phyloP scores from a whole-genome alignment of 1,284 basidiomycete genomes.

The Cerioporus squamosus region DNA sequence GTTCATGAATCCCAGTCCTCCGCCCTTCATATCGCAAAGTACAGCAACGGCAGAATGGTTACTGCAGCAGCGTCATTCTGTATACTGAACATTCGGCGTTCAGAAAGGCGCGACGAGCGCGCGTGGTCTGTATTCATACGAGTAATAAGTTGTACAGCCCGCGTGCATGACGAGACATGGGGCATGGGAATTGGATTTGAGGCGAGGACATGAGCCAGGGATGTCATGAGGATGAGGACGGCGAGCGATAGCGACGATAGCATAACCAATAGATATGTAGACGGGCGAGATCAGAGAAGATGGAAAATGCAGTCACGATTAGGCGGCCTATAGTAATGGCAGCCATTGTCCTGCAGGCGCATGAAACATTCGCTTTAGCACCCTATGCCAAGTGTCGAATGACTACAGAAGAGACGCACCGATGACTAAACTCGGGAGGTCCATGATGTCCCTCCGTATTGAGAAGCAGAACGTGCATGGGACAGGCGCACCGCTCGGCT shows the following conservation, averaged over 20 bases:
- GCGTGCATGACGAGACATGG: no score
- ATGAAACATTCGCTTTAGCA: background rate
- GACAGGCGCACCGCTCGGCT: constrained; percentile 81
- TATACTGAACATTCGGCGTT: no score
- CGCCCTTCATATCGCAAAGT: no score
- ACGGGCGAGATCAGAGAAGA: background rate
- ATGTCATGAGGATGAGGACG: background rate
- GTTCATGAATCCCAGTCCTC: no score
- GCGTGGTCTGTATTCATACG: no score
- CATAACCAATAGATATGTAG: constrained; percentile 1
- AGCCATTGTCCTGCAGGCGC: constrained; percentile 69
- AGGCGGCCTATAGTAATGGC: constrained; percentile 57
- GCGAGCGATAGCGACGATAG: constrained; percentile 7
- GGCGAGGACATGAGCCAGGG: no score
- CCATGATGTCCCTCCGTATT: constrained; percentile 89
- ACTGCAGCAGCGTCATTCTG: no score
- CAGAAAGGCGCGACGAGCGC: no score
- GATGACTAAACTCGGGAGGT: constrained; percentile 86
- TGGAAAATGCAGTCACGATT: background rate
- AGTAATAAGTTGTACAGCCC: no score
- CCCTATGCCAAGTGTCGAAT: background rate
- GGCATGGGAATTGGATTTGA: no score
- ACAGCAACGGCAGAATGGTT: no score
- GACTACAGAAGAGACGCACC: constrained; percentile 47
- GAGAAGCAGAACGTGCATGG: constrained; percentile 93